Evolutionary conservation across 106 monocot species (phyloP), one percentile per base, ranked within the genome.

Genomic region (Iris macrosiphon): DNA sequence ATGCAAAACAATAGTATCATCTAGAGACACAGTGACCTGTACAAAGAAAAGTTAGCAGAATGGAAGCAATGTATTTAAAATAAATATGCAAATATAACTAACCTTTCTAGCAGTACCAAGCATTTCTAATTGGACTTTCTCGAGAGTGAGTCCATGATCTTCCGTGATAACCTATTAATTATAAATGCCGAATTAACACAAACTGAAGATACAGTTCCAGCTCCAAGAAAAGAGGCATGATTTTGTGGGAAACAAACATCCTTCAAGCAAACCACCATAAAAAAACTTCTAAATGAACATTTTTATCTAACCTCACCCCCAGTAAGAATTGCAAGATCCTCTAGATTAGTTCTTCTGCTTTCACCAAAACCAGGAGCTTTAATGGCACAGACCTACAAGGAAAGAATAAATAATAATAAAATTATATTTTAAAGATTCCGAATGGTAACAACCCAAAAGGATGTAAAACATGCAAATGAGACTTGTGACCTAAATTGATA

Each of bases 341-440:
- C 93, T 64, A 94, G 62, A 76, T 81, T 88, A 58, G 80, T 78
- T 74, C 64, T 84, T 78, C 87, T 87, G 45, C 69, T 84, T 62
- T 93, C 93, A 52, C 93, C 93, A 88, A 93, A 93, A 37, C 93
- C 93, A 62, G 93, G 93, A 59, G 93, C 77, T 75, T 88, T 94
- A 28, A 94, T 62, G 10, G 84, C 93, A 81, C 93, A 94, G 25
- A 94, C 78, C 93, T 94, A 64, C 7, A 66, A 28, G 40, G 6
- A 45, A 23, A 21, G 9, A 6, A 51, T 13, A 59, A 53, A 37
- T n/a, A 20, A 40, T 11, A 25, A 52, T 0, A 32, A 28, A 55
- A 55, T 12, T 57, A n/a, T n/a, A n/a, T n/a, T n/a, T n/a, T n/a
- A n/a, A n/a, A n/a, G n/a, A n/a, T n/a, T n/a, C n/a, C n/a, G n/a